Evolutionary conservation across 2,329 filamentous ascomycete genomes (phyloP).

Genomic region (Fusarium proliferatum): DNA sequence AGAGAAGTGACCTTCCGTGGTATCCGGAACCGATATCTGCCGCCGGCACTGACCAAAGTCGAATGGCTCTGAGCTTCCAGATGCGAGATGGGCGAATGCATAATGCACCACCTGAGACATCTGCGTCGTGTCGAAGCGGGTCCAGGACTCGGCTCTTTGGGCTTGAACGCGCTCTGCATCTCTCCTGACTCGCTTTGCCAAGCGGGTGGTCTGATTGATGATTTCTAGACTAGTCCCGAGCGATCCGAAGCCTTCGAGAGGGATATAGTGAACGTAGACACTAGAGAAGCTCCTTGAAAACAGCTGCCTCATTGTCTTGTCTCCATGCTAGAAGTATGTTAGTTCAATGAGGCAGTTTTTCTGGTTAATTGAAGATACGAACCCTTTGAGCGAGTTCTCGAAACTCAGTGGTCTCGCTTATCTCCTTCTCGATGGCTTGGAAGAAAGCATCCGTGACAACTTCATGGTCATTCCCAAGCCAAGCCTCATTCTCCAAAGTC

Average conservation of each 20-base stretch:
- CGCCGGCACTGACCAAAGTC: neutral
- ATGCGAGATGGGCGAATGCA: neutral
- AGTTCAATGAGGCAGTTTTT: accelerated
- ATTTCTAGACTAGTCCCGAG: neutral
- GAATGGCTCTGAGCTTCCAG: neutral
- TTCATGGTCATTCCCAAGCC: neutral
- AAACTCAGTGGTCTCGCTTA: neutral
- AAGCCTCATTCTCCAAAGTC: neutral
- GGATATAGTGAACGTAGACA: neutral
- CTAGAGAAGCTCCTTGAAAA: neutral
- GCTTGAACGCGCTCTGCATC: neutral
- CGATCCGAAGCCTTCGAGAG: neutral
- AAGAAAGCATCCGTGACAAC: neutral
- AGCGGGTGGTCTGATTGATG: neutral
- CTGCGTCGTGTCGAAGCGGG: neutral
- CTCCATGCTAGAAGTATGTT: neutral
- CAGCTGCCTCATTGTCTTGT: neutral
- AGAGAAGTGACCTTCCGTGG: neutral
- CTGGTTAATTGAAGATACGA: neutral
- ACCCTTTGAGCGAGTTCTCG: neutral
- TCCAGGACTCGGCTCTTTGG: neutral
- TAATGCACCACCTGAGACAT: neutral
- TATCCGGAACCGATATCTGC: neutral
- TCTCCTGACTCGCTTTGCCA: neutral
- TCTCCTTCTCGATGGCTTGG: neutral